Evolutionary conservation across 345 rosid genomes (phyloP).

Genomic region (Gossypium arboreum): DNA sequence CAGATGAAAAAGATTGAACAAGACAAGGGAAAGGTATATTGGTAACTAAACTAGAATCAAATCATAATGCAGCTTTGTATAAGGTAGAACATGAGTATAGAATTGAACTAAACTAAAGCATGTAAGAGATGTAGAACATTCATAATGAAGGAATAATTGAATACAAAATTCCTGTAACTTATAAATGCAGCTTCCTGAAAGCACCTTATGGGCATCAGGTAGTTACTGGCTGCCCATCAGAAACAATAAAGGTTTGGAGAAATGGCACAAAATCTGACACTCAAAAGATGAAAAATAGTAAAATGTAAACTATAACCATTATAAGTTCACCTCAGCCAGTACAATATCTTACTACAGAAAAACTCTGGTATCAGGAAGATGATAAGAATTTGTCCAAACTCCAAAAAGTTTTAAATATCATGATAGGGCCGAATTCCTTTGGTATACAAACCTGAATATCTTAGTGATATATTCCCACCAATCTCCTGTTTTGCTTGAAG

Average conservation of each 20-base stretch:
- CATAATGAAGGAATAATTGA: neutral
- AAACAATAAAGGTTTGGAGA: neutral
- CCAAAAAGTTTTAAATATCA: neutral
- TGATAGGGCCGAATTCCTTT: constrained; percentile 8
- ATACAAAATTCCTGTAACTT: neutral
- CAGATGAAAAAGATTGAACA: neutral
- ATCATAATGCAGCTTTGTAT: neutral
- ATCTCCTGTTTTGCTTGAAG: constrained; percentile 77
- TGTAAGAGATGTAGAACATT: neutral
- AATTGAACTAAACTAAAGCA: neutral
- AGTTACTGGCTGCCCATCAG: neutral
- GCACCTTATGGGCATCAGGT: neutral
- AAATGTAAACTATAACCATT: neutral
- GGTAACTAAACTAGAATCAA: neutral
- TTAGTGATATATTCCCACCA: constrained; percentile 47
- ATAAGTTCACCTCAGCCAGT: neutral
- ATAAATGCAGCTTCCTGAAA: neutral
- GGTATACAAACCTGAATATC: constrained; percentile 51
- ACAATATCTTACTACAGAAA: neutral
- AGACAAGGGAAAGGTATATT: neutral
- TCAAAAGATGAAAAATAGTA: neutral
- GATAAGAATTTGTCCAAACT: neutral
- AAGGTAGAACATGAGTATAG: neutral
- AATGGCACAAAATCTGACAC: neutral
- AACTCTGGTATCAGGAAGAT: neutral